phyloP scores from a whole-genome alignment of 2,329 filamentous ascomycete genomes.

The Fusarium anguioides region DNA sequence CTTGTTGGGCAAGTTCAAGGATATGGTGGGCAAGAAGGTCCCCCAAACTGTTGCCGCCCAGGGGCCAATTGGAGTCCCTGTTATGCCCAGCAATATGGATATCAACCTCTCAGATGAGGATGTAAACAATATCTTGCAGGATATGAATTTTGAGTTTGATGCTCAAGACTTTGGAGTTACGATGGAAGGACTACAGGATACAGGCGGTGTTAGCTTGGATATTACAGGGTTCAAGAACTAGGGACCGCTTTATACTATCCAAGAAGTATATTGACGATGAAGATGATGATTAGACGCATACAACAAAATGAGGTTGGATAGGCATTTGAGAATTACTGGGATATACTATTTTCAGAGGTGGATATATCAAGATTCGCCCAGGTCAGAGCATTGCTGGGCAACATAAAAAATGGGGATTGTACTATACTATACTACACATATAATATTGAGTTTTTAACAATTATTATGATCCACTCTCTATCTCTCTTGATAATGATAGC shows the following conservation, averaged over 20 bases:
- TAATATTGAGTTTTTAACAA: too few relatives aligned
- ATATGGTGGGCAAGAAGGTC: constrained; percentile 52
- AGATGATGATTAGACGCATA: constrained; percentile 8
- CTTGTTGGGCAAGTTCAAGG: constrained; percentile 66
- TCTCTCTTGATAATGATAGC: not conserved
- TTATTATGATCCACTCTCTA: not conserved
- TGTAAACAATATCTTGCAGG: constrained; percentile 55
- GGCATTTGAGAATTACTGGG: not conserved
- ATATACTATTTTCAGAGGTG: constrained; percentile 1
- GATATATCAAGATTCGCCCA: constrained; percentile 22
- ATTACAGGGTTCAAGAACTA: constrained; percentile 39
- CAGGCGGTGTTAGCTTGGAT: constrained; percentile 47
- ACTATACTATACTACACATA: not conserved
- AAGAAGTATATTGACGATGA: constrained; percentile 27
- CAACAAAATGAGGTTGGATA: constrained; percentile 2
- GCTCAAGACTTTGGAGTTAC: constrained; percentile 44
- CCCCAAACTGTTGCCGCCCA: constrained; percentile 30
- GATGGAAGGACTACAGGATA: constrained; percentile 46
- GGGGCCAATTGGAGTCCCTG: constrained; percentile 8
- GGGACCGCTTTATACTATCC: constrained; percentile 41
- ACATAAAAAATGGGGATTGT: not conserved
- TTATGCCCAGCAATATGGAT: constrained; percentile 48
- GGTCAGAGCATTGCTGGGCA: not conserved
- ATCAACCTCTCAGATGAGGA: constrained; percentile 54
- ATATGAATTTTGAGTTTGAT: constrained; percentile 57